Percentiles rank a stretch among this genome's conserved stretches.
These are phyloP conservation scores for Blastobotrys robertii DNA, from an alignment of 805 yeast species.

Conservation along the genomic window DNA sequence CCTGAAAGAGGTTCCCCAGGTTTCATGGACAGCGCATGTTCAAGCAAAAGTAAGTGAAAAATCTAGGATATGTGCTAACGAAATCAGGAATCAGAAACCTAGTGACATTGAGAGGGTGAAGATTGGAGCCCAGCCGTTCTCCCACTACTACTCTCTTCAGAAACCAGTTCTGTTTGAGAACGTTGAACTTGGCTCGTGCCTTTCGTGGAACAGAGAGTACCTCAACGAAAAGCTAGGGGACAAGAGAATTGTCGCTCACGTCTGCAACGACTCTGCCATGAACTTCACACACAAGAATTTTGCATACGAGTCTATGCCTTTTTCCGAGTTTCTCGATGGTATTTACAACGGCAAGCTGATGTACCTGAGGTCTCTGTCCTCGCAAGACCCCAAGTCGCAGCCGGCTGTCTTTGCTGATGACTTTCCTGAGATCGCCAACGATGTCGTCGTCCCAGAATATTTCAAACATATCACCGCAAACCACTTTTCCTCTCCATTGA, in stretches of 20 bases:
- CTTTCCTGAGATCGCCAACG: too few species aligned
- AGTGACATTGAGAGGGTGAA: neutral
- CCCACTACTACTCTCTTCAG: conserved; percentile 1
- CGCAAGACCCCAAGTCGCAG: conserved; percentile 22
- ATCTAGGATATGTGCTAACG: neutral
- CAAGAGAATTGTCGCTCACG: conserved; percentile 22
- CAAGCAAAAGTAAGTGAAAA: neutral
- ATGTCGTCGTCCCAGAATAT: too few species aligned
- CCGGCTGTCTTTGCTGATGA: conserved; percentile 7
- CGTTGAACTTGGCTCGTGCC: too few species aligned
- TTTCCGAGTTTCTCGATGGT: conserved; percentile 22
- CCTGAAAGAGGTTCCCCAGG: neutral
- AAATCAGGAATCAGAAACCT: neutral
- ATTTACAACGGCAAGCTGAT: conserved; percentile 12
- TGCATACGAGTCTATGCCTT: conserved; percentile 14
- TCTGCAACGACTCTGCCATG: too few species aligned
- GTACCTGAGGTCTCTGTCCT: conserved; percentile 25
- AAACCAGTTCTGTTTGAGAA: neutral
- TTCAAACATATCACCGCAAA: too few species aligned
- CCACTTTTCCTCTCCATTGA: too few species aligned
- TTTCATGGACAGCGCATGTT: too few species aligned
- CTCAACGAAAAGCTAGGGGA: conserved; percentile 23
- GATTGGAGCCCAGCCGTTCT: neutral
- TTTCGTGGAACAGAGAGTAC: conserved; percentile 13
- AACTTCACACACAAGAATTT: too few species aligned